These are phyloP conservation scores for Taphrina sp. DNA, from an alignment of 1,139 yeast genomes.

Conservation along the genomic window DNA sequence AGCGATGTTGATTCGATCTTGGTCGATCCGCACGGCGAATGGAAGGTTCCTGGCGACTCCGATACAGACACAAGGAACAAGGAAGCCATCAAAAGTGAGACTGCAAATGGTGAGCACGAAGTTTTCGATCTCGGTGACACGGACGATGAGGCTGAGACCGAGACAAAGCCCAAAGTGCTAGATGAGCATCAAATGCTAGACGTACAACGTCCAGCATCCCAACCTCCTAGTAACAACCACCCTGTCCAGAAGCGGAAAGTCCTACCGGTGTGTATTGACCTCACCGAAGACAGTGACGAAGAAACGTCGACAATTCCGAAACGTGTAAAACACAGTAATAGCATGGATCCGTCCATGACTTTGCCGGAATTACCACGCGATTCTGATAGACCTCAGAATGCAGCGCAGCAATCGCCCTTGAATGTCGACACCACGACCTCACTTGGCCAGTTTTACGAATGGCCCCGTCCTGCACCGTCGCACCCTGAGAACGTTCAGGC, in stretches of 20 bases:
- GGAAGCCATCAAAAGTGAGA: background rate
- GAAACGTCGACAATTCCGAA: constrained; percentile 7
- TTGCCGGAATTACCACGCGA: no score
- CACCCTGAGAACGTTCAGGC: no score
- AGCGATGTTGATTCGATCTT: constrained; percentile 43
- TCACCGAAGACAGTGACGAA: constrained; percentile 20
- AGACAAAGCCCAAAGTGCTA: background rate
- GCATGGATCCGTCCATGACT: no score
- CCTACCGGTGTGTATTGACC: constrained; percentile 9
- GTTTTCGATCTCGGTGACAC: constrained; percentile 6
- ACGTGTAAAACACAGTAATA: constrained; percentile 8
- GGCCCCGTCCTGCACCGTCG: no score
- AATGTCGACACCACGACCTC: no score
- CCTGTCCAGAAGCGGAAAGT: background rate
- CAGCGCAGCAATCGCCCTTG: no score
- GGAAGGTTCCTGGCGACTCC: constrained; percentile 40
- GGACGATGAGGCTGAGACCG: constrained; percentile 13
- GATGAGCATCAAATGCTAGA: no score
- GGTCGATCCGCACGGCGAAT: constrained; percentile 46
- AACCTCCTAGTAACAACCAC: background rate
- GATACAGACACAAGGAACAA: constrained; percentile 36
- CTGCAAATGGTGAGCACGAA: background rate
- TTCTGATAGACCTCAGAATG: no score
- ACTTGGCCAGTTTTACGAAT: no score
- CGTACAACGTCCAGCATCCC: no score